phyloP scores from a whole-genome alignment of 2,329 filamentous ascomycete species.

The Aspergillus alliaceus region DNA sequence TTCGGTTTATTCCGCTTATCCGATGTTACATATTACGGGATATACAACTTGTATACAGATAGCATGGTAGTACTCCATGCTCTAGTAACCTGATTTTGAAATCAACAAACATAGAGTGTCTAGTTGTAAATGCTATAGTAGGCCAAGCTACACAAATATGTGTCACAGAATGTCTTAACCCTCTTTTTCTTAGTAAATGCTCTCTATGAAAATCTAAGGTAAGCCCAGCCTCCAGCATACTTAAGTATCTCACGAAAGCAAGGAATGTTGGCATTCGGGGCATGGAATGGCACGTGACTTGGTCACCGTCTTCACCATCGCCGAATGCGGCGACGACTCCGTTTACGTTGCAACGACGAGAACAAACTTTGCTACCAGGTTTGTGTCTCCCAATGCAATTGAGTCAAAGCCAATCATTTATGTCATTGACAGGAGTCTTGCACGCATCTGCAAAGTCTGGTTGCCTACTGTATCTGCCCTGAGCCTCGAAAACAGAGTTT shows the following conservation, averaged over 20 bases:
- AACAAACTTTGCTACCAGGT: background rate
- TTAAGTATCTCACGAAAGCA: too few species aligned
- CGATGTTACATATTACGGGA: background rate
- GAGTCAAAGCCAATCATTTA: background rate
- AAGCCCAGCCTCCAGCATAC: background rate
- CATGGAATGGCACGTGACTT: background rate
- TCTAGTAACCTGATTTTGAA: background rate
- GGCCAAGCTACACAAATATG: too few species aligned
- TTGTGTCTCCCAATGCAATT: background rate
- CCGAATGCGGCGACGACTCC: constrained; percentile 1
- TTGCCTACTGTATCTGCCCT: background rate
- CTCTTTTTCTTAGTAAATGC: too few species aligned
- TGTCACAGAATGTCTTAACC: too few species aligned
- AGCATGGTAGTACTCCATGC: background rate
- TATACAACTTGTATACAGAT: background rate
- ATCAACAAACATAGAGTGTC: background rate
- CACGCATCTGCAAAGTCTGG: background rate
- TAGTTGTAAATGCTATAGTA: background rate
- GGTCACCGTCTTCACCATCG: background rate
- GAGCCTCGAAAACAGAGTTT: background rate
- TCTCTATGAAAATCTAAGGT: background rate
- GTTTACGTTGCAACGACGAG: background rate
- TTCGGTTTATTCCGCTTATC: background rate
- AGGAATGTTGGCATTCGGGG: too few species aligned
- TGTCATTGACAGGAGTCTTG: background rate